Base-by-base conservation (phyloP, 768 basidiomycete species). In the Cystofilobasidium capitatum region DNA sequence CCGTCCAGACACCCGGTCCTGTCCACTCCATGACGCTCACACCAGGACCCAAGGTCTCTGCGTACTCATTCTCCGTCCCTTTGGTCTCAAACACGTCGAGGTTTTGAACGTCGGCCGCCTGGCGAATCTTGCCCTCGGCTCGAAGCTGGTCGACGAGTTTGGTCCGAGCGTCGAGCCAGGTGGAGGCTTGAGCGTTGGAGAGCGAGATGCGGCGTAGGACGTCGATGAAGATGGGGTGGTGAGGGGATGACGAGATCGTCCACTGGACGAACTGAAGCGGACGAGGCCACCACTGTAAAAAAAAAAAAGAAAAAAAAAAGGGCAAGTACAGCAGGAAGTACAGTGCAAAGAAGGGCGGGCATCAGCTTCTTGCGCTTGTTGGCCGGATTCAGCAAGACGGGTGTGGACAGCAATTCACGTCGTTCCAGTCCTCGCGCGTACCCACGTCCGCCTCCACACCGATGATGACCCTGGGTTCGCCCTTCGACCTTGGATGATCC, bases 401-500 rank as follows among this genome's bases (percentile, higher is more conserved):
- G 9, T 24, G 8, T 29, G 55, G 31, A 17, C 8, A 42, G 29
- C 13, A 31, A 66, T 71, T 16, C 26, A 73, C 70, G 12, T 77
- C 71, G 58, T 76, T 71, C 80, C 80, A 81, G 70, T 81, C 80
- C 61, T 71, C 72, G 36, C 79, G 73, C 45, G 74, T 73, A 6
- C 79, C 79, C 20, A 81, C 80, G 71, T 81, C 80, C 4, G 79
- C 79, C 66, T 81, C 80, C 33, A 81, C 66, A 0, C 80, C 80
- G 10, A 81, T 75, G 12, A 81, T 74, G 14, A 80, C 72, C 10
- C 33, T n/a, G 0, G 26, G n/a, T 3, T 55, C 51, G 6, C 29
- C 51, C 13, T 55, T 26, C 51, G 51, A 31, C 13, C 29, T 26
- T 31, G 51, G 29, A 3, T 33, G 2, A 24, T 40, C 42, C 4